These are phyloP conservation scores for Epichloe coenophiala DNA, from an alignment of 2,329 filamentous ascomycete species.

Conservation along the genomic window DNA sequence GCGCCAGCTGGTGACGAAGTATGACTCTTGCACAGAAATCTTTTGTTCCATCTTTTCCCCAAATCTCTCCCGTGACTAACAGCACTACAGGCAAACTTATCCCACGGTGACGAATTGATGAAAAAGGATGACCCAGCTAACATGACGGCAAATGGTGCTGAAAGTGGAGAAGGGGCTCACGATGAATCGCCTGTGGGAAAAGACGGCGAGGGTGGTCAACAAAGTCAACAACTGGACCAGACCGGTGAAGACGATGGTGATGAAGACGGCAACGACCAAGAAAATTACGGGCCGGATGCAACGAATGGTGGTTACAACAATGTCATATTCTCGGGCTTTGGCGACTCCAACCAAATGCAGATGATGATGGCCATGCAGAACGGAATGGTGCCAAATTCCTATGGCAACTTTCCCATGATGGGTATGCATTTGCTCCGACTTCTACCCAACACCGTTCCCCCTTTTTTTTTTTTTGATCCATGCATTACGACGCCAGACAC, in stretches of 20 bases:
- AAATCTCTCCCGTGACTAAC: background rate
- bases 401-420: conserved; percentile 64
- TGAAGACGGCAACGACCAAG: conserved; percentile 16
- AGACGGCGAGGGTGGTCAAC: too few relatives aligned
- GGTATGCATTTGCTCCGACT: conserved; percentile 42
- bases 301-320: conserved; percentile 35
- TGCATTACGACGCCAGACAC: background rate
- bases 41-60: background rate
- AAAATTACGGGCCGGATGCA: conserved; percentile 22
- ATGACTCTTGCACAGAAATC: background rate
- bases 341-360: conserved; percentile 66
- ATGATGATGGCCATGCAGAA: conserved; percentile 69
- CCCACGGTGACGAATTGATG: background rate
- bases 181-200: background rate
- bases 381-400: conserved; percentile 42
- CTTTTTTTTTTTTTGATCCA: background rate
- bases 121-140: background rate
- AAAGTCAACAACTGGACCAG: conserved; percentile 6
- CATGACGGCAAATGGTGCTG: background rate
- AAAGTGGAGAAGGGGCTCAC: conserved; percentile 1
- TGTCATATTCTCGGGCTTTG: conserved; percentile 47
- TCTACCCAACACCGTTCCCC: background rate
- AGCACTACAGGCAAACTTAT: background rate
- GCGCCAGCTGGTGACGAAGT: background rate
- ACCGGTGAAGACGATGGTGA: conserved; percentile 8